Evolutionary conservation across 306 rosid species (phyloP), one percentile per base, ranked within the genome.

Genomic region (Pyrus bretschneideri): DNA sequence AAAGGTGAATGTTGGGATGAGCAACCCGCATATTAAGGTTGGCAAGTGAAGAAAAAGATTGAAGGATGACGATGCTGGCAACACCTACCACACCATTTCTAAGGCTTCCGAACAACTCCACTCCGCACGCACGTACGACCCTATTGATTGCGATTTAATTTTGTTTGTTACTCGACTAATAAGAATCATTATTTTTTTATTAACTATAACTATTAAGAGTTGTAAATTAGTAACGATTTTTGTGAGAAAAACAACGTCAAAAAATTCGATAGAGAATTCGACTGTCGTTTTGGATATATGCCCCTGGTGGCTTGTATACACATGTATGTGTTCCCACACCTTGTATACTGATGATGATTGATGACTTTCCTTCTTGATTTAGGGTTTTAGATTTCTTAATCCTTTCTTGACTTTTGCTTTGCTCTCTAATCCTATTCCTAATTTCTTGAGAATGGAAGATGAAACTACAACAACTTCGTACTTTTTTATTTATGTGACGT

Each of bases 1-100:
- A 54, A 92, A 85, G 77, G 82, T 89, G 69, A 79, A 70, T 71
- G 90, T 85, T 58, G 98, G 93, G 70, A 85, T 94, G 95, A 87
- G 86, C 81, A 90, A 88, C 86, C 97, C 89, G 40, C 69, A 86
- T 84, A 81, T 92, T 67, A 84, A 60, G 80, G 93, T 87, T 86
- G 97, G 95, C 46, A 86, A 94, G 89, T 90, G 93, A 93, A 84
- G 72, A 82, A 78, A 74, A 67, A 33, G 69, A 79, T 3, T n/a
- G 62, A 22, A 57, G 62, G 29, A n/a, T 58, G 62, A 78, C 71
- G 83, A 63, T 57, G 45, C 68, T 72, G 67, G 22, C 67, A 70
- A 17, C 76, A 27, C 77, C 76, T 68, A 21, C 78, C 78, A 6
- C 78, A n/a, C 67, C 18, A 29, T 59, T 40, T 58, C 14, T 59